Percentiles rank a stretch among this genome's conserved stretches.
These are phyloP conservation scores for Penicillium sp. DNA, from an alignment of 2,329 filamentous ascomycete genomes.

Conservation along the genomic window DNA sequence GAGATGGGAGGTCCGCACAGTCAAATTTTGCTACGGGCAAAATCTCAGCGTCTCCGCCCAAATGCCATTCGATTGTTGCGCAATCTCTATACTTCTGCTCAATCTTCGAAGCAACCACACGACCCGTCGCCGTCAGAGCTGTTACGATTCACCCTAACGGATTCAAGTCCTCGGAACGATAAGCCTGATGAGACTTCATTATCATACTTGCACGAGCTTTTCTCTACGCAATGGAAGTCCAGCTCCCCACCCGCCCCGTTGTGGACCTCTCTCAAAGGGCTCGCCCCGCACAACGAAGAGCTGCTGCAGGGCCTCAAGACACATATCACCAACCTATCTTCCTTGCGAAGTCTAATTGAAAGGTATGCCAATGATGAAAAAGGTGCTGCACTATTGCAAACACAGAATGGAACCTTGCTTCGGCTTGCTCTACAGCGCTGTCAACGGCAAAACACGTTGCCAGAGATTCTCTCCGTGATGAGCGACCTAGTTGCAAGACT, in stretches of 20 bases:
- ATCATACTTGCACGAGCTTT: constrained; percentile 18
- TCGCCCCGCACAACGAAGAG: constrained; percentile 3
- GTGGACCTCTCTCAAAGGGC: constrained; percentile 24
- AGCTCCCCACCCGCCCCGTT: constrained; percentile 20
- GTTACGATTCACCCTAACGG: constrained; percentile 35
- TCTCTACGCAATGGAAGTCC: constrained; percentile 26
- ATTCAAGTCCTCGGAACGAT: constrained; percentile 13
- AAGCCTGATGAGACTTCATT: constrained; percentile 10
- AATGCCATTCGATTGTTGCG: not conserved
- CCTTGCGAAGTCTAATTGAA: constrained; percentile 29
- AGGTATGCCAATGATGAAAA: constrained; percentile 18
- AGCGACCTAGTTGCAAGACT: constrained; percentile 34
- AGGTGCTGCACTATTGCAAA: constrained; percentile 11
- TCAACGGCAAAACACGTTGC: constrained; percentile 25
- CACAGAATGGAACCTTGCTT: constrained; percentile 12
- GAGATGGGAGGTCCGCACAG: constrained; percentile 11
- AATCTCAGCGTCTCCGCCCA: not conserved
- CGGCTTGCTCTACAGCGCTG: constrained; percentile 25
- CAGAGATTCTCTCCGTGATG: constrained; percentile 34
- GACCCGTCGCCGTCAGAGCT: constrained; percentile 31
- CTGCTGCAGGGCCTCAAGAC: not conserved
- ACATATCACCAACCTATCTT: constrained; percentile 5
- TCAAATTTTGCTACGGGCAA: constrained; percentile 1
- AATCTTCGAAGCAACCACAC: not conserved
- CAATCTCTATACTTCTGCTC: not conserved